A percentile compares a stretch with the other conserved stretches of the same genome.
Evolutionary conservation across 257 asterid genomes (phyloP).

Genomic region (Nicotiana paniculata): DNA sequence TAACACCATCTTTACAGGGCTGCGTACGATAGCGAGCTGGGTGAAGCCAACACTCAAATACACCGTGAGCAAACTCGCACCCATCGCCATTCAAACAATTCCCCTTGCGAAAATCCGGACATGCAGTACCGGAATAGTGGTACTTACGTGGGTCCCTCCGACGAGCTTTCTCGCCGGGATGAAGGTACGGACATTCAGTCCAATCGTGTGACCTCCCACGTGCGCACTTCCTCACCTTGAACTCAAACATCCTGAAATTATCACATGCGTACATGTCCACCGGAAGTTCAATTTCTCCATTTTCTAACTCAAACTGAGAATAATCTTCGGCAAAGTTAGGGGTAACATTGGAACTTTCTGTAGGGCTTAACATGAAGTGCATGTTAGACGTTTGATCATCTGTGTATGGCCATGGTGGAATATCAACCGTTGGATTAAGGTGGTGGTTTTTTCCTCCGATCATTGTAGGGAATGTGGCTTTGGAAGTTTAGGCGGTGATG

Average conservation of each 20-base stretch:
- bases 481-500: background rate
- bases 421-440: conserved; percentile 28
- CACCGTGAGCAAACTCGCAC: conserved; percentile 81
- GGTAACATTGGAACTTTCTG: conserved; percentile 15
- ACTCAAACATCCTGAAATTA: conserved; percentile 77
- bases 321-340: conserved; percentile 37
- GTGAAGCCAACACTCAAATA: conserved; percentile 87
- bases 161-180: conserved; percentile 88
- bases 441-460: conserved; percentile 36
- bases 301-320: conserved; percentile 36
- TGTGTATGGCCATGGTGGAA: conserved; percentile 47
- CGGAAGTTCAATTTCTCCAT: conserved; percentile 33
- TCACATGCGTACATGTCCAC: conserved; percentile 79
- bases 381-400: conserved; percentile 24
- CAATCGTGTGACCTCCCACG: conserved; percentile 82
- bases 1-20: conserved; percentile 76
- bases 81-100: conserved; percentile 54
- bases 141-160: conserved; percentile 82
- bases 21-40: conserved; percentile 87
- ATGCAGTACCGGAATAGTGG: conserved; percentile 68
- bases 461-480: conserved; percentile 27
- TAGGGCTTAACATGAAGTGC: conserved; percentile 30
- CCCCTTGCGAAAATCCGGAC: conserved; percentile 74
- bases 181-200: conserved; percentile 91
- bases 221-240: conserved; percentile 66